Evolutionary conservation across 2,329 filamentous ascomycete species (phyloP), one percentile per base, ranked within the genome.

Genomic region (Penicillium griseofulvum): DNA sequence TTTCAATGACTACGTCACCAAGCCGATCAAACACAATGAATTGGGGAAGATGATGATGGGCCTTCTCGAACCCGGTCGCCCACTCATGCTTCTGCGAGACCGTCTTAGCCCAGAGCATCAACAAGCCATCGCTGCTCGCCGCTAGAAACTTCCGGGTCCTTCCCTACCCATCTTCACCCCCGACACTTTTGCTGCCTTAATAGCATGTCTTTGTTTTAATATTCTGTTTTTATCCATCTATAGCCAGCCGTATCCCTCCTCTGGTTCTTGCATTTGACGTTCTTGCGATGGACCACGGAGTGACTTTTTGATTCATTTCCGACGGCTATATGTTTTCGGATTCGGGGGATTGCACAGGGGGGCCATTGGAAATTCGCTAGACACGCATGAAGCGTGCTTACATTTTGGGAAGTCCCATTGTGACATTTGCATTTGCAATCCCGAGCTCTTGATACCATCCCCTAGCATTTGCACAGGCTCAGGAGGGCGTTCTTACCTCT

Each of bases 1-100:
- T 24, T 80, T 80, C 65, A 79, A 78, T 51, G 75, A 79, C 65
- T 80, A 80, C 59, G 71, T 79, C 51, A 79, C 77, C 34, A 80
- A 80, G 56, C 77, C 77, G 26, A 78, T 80, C 58, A 78, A 78
- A 56, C 77, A 78, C 60, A 79, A 78, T 55, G 75, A 77, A 63
- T 61, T 80, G 17, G 77, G 77, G 26, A 76, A 74, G 56, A 77
- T 78, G 76, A 77, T 80, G 75, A 78, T 79, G 73, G 75, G 69
- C 29, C 66, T 79, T 51, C 69, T 79, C 14, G 76, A 78, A 52
- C 71, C 74, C 28, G 71, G 67, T 41, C 65, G 71, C 49, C 76
- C 76, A 48, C 69, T 75, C 45, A 66, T 74, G 58, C 70, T 78
- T 49, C 68, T 78, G 55, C 69, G 73, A 59, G 75, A 78, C 55